phyloP scores from a whole-genome alignment of 805 yeast species.

The Saccharomycodes ludwigii region DNA sequence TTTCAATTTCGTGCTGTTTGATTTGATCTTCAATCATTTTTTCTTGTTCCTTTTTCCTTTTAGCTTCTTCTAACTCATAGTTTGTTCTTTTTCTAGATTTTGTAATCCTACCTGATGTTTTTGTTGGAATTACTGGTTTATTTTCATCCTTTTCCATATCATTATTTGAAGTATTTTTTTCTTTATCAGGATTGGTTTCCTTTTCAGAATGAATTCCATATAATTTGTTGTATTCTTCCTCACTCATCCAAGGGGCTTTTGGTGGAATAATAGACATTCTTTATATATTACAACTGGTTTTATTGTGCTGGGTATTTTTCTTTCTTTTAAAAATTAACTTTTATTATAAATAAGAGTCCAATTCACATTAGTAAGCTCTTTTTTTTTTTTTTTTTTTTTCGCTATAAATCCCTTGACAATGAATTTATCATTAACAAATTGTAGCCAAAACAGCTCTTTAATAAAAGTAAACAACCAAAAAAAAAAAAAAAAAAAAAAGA shows the following conservation, averaged over 20 bases:
- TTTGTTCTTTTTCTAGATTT: constrained; percentile 1
- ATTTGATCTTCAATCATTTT: constrained; percentile 22
- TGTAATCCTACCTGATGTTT: constrained; percentile 1
- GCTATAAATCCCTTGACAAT: too few relatives aligned
- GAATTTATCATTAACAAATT: too few relatives aligned
- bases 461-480: too few relatives aligned
- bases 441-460: too few relatives aligned
- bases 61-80: constrained; percentile 16
- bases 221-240: constrained; percentile 24
- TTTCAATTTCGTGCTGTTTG: constrained; percentile 23
- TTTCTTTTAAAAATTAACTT: too few relatives aligned
- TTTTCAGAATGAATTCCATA: constrained; percentile 13
- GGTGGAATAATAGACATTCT: constrained; percentile 17
- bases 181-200: constrained; percentile 4
- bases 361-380: too few relatives aligned
- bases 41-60: constrained; percentile 21
- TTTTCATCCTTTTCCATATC: constrained; percentile 9
- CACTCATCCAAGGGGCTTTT: constrained; percentile 27
- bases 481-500: too few relatives aligned
- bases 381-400: too few relatives aligned
- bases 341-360: too few relatives aligned
- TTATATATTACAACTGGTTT: too few relatives aligned
- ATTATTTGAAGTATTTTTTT: constrained; percentile 1
- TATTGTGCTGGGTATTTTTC: too few relatives aligned
- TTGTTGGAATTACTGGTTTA: constrained; percentile 8